These are phyloP conservation scores for Claviceps quebecensis DNA, from an alignment of 2,329 filamentous ascomycete genomes.

Conservation along the genomic window DNA sequence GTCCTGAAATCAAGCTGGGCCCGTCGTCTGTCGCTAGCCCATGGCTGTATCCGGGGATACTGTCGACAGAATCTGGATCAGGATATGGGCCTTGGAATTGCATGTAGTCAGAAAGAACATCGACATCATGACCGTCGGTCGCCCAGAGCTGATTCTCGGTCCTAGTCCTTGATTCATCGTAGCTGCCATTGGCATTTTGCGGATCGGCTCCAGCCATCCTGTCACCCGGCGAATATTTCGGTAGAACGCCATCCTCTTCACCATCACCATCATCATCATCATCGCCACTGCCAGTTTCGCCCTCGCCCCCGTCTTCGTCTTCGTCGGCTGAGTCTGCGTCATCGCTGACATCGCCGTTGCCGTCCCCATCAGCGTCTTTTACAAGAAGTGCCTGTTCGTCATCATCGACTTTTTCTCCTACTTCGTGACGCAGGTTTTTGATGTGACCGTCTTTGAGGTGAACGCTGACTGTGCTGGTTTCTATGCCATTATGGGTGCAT, in stretches of 20 bases:
- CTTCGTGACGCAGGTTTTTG: constrained; percentile 43
- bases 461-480: constrained; percentile 65
- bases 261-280: constrained; percentile 14
- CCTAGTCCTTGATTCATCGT: constrained; percentile 6
- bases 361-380: constrained; percentile 11
- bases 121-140: constrained; percentile 1
- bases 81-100: constrained; percentile 5
- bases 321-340: constrained; percentile 8
- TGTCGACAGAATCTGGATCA: constrained; percentile 2
- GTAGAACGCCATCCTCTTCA: constrained; percentile 20
- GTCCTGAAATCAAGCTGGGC: constrained; percentile 4
- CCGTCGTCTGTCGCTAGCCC: neutral
- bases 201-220: constrained; percentile 2
- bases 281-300: constrained; percentile 16
- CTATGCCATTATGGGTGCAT: constrained; percentile 77
- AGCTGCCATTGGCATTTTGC: constrained; percentile 1
- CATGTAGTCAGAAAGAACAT: constrained; percentile 2
- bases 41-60: constrained; percentile 1
- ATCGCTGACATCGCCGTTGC: constrained; percentile 17
- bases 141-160: constrained; percentile 4
- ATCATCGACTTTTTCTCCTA: constrained; percentile 11
- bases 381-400: neutral
- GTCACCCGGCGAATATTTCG: constrained; percentile 18
- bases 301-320: constrained; percentile 14
- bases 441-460: constrained; percentile 89